Evolutionary conservation across 441 rosid species (phyloP).

Genomic region (Kokia cookei): DNA sequence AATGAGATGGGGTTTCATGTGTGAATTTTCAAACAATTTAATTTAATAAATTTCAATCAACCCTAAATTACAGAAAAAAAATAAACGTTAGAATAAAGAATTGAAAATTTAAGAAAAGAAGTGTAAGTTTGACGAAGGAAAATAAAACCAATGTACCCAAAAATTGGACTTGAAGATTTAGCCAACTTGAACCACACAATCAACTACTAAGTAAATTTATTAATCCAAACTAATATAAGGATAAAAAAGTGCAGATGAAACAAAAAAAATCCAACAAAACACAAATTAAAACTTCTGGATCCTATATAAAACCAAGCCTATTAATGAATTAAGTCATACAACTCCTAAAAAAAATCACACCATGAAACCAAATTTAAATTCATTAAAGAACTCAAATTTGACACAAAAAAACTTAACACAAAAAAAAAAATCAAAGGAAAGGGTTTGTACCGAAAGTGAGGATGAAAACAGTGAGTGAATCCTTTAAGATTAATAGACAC

Average conservation of each 20-base stretch:
- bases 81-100: neutral
- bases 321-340: no score
- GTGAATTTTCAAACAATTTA: neutral
- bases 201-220: neutral
- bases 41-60: no score
- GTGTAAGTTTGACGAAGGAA: neutral
- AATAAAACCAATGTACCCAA: no score
- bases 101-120: neutral
- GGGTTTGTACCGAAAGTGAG: neutral
- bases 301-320: neutral
- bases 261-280: neutral
- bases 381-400: neutral
- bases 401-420: neutral
- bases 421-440: neutral
- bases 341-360: neutral
- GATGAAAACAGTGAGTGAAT: neutral
- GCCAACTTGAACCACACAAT: no score
- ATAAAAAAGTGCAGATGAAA: neutral
- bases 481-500: neutral
- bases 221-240: neutral
- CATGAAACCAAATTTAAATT: neutral
- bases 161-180: no score
- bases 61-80: no score
- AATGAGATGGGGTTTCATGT: neutral
- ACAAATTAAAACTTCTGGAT: neutral